A percentile compares a stretch with the other conserved stretches of the same genome.
phyloP scores from a whole-genome alignment of 306 rosid genomes.

The Cucurbita maxima region DNA sequence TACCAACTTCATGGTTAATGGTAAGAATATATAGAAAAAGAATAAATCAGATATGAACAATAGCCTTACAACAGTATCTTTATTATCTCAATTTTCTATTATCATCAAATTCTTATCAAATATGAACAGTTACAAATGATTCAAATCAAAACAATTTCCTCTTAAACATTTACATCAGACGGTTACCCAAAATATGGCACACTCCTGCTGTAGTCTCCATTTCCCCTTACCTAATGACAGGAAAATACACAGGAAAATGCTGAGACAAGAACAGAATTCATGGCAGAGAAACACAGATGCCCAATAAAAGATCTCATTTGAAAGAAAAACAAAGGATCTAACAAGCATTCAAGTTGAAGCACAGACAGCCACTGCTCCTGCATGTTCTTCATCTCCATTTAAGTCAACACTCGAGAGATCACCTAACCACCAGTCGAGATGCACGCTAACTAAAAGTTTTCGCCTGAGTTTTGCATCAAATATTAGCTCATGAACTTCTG shows the following conservation, averaged over 20 bases:
- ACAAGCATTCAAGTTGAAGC: neutral
- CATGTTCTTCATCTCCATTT: neutral
- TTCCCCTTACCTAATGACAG: neutral
- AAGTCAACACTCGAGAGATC: neutral
- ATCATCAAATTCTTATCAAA: too few relatives aligned
- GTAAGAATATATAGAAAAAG: too few relatives aligned
- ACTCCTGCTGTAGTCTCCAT: neutral
- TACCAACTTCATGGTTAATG: conserved; percentile 1
- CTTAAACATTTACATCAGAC: neutral
- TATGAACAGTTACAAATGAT: too few relatives aligned
- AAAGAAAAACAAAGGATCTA: neutral
- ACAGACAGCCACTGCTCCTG: neutral
- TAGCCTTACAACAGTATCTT: neutral
- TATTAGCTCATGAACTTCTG: neutral
- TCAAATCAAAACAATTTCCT: too few relatives aligned
- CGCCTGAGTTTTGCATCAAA: neutral
- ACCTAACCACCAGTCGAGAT: neutral
- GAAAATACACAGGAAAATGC: neutral
- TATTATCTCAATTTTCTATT: too few relatives aligned
- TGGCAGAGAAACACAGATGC: neutral
- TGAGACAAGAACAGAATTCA: neutral
- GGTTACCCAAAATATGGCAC: neutral
- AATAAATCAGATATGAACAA: too few relatives aligned
- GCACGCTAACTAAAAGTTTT: neutral
- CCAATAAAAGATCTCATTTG: neutral